phyloP scores from a whole-genome alignment of 371 early-diverging fungal genomes.

The Syncephalastrum contaminatum region DNA sequence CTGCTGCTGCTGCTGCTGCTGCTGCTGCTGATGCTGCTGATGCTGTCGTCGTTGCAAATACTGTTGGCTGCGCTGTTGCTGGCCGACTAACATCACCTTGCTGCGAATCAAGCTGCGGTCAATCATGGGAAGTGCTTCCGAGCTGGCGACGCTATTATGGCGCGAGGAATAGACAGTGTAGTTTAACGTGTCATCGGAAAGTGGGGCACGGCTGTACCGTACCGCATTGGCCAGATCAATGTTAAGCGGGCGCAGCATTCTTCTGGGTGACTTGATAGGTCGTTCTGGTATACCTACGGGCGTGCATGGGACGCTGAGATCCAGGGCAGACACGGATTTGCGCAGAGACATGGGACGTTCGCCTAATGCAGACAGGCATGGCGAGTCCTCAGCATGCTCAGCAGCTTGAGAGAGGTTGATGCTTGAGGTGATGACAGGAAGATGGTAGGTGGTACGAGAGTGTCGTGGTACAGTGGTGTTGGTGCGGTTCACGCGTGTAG shows the following conservation, averaged over 20 bases:
- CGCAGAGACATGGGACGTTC: slow-evolving; percentile 1
- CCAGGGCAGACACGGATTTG: slow-evolving; percentile 4
- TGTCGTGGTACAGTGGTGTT: too few species aligned
- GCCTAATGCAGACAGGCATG: slow-evolving; percentile 13
- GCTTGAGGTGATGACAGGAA: not conserved
- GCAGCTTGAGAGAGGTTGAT: slow-evolving; percentile 5
- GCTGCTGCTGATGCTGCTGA: too few species aligned
- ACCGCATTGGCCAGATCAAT: slow-evolving; percentile 3
- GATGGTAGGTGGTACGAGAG: too few species aligned
- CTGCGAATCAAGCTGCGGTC: slow-evolving; percentile 6
- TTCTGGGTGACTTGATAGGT: slow-evolving; percentile 4
- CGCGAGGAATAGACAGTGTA: not conserved
- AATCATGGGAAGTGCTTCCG: slow-evolving; percentile 11
- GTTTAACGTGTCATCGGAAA: slow-evolving; percentile 3
- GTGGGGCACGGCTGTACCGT: not conserved
- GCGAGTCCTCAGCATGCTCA: slow-evolving; percentile 1
- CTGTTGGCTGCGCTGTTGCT: too few species aligned
- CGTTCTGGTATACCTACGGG: slow-evolving; percentile 1
- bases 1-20: too few species aligned
- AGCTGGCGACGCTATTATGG: slow-evolving; percentile 7
- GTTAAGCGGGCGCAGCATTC: slow-evolving; percentile 6
- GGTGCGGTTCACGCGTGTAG: too few species aligned
- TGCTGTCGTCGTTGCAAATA: too few species aligned
- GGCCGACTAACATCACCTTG: not conserved
- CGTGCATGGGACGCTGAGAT: slow-evolving; percentile 2